These are phyloP conservation scores for Podospora fimiseda DNA, from an alignment of 495 filamentous ascomycete genomes.

Conservation along the genomic window DNA sequence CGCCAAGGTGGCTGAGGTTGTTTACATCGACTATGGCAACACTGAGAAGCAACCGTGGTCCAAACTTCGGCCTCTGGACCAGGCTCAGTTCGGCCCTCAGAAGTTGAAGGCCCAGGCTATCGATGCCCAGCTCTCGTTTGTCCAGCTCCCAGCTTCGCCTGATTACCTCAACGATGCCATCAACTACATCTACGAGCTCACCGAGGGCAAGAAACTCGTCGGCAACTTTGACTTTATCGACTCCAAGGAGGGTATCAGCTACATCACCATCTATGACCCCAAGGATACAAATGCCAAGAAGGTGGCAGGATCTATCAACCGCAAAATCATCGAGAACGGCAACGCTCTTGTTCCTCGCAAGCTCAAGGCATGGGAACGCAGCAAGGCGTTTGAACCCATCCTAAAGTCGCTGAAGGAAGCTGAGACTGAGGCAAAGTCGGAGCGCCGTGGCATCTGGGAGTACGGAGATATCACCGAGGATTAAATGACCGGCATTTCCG, in stretches of 20 bases:
- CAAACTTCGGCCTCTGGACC: constrained; percentile 66
- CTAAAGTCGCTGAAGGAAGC: constrained; percentile 59
- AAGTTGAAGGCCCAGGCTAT: constrained; percentile 80
- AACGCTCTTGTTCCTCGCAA: constrained; percentile 85
- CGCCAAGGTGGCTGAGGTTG: constrained; percentile 76
- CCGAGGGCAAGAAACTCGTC: constrained; percentile 64
- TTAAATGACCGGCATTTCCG: constrained; percentile 32
- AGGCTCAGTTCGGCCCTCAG: constrained; percentile 68
- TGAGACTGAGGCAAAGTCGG: constrained; percentile 68
- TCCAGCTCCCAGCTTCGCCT: constrained; percentile 70
- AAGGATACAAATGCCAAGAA: constrained; percentile 44
- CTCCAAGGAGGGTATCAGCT: constrained; percentile 65
- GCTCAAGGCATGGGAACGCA: constrained; percentile 79
- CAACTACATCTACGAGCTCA: constrained; percentile 60
- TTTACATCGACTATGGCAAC: constrained; percentile 97
- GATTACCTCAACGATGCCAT: constrained; percentile 80
- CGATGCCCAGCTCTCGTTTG: constrained; percentile 80
- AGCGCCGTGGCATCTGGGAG: constrained; percentile 87
- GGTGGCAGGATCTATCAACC: constrained; percentile 68
- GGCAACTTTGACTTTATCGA: constrained; percentile 82
- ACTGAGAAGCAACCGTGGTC: constrained; percentile 80
- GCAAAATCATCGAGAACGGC: constrained; percentile 73
- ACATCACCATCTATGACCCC: constrained; percentile 82
- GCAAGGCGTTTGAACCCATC: constrained; percentile 57
- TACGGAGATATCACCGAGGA: constrained; percentile 94